These are phyloP conservation scores for Hydnum rufescens DNA, from an alignment of 768 basidiomycete species.

Conservation along the genomic window DNA sequence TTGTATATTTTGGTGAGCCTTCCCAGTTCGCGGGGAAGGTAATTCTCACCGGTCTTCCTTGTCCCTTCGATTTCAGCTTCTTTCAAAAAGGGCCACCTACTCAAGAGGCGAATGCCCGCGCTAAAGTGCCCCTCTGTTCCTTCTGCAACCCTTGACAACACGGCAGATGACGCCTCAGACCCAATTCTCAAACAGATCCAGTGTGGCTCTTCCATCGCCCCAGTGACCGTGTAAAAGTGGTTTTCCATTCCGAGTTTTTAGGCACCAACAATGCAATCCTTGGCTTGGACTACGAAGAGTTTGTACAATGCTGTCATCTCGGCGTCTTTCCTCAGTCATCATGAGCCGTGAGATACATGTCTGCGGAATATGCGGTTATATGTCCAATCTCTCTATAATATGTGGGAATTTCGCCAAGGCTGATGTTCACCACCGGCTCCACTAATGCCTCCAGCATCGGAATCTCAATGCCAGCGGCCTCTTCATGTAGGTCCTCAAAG, in stretches of 20 bases:
- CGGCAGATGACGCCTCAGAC: slow-evolving; percentile 82
- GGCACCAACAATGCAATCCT: slow-evolving; percentile 96
- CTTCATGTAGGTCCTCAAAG: too few species aligned
- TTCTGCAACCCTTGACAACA: slow-evolving; percentile 95
- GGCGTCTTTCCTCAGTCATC: slow-evolving; percentile 97
- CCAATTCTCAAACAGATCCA: slow-evolving; percentile 92
- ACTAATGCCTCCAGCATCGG: too few species aligned
- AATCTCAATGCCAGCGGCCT: too few species aligned
- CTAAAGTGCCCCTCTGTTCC: slow-evolving; percentile 90
- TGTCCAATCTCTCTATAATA: too few species aligned
- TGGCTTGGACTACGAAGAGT: slow-evolving; percentile 96
- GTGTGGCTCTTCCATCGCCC: slow-evolving; percentile 71
- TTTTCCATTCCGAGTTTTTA: slow-evolving; percentile 97
- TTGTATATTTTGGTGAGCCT: too few species aligned
- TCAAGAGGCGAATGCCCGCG: slow-evolving; percentile 93
- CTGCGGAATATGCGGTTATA: slow-evolving; percentile 96
- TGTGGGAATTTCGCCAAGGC: not conserved
- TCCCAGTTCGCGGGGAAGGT: too few species aligned
- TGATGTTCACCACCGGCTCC: too few species aligned
- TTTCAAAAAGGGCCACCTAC: slow-evolving; percentile 79
- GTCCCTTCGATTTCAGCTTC: slow-evolving; percentile 52
- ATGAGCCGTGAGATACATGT: slow-evolving; percentile 93
- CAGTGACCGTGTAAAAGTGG: slow-evolving; percentile 85
- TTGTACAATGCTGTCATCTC: slow-evolving; percentile 91
- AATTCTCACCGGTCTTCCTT: too few species aligned